Conservation (phyloP, 371 early-diverging fungal species). For the Coemansia sp. region DNA sequence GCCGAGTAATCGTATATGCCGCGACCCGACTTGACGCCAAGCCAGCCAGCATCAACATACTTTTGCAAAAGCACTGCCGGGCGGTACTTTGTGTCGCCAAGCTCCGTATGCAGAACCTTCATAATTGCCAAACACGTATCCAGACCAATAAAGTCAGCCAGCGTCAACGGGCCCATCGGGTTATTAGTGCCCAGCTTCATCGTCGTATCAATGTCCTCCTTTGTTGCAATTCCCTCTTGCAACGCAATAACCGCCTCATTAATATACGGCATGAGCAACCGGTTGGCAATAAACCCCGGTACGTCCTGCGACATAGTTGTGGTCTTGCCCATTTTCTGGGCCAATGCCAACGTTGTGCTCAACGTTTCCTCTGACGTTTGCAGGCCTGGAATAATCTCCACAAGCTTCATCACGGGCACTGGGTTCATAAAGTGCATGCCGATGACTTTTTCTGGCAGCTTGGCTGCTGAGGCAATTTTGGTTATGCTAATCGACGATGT, state of each 20-base stretch:
- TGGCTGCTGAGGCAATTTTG: constrained; percentile 90
- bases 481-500: constrained; percentile 94
- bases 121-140: constrained; percentile 97
- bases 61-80: constrained; percentile 88
- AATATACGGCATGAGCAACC: constrained; percentile 97
- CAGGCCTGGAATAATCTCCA: constrained; percentile 95
- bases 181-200: constrained; percentile 96
- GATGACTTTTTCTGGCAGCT: constrained; percentile 79
- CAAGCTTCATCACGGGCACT: constrained; percentile 97
- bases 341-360: constrained; percentile 70
- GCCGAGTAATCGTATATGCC: constrained; percentile 82
- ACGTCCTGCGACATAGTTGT: constrained; percentile 84
- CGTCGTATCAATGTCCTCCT: constrained; percentile 96
- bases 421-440: constrained; percentile 96
- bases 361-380: constrained; percentile 75
- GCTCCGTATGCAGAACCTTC: constrained; percentile 87
- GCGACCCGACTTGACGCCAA: constrained; percentile 89
- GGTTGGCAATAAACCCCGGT: constrained; percentile 97
- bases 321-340: constrained; percentile 89
- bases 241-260: constrained; percentile 92
- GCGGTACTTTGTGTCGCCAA: constrained; percentile 97
- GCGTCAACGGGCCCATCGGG: constrained; percentile 97
- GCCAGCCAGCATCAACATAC: constrained; percentile 96
- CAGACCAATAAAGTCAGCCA: constrained; percentile 97
- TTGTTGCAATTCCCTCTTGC: constrained; percentile 88